A percentile compares a stretch with the other conserved stretches of the same genome.
phyloP scores from a whole-genome alignment of 129 eudicot genomes.

The Solidago caesia region DNA sequence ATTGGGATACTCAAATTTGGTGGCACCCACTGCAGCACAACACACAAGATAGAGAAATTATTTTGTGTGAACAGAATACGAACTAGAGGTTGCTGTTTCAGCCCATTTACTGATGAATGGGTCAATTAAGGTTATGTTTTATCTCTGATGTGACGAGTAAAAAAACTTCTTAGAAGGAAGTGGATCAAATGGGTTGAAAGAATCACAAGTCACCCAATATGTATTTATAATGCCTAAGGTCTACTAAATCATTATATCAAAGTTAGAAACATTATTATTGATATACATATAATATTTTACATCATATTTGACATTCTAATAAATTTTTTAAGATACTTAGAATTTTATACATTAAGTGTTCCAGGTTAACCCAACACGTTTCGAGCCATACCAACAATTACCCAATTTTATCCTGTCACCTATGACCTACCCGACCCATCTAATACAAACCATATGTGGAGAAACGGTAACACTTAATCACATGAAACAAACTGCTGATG shows the following conservation, averaged over 20 bases:
- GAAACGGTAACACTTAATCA: not conserved
- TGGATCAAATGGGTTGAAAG: too few species aligned
- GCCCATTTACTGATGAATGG: slow-evolving; percentile 1
- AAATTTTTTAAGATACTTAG: not conserved
- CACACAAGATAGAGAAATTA: slow-evolving; percentile 1
- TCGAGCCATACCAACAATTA: too few species aligned
- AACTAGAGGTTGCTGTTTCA: not conserved
- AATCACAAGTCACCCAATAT: not conserved
- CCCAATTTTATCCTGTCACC: too few species aligned
- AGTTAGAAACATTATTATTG: not conserved
- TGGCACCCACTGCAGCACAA: slow-evolving; percentile 85
- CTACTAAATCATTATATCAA: not conserved
- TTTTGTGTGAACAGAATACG: not conserved
- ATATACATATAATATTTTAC: not conserved
- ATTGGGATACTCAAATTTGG: slow-evolving; percentile 79
- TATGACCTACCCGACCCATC: too few species aligned
- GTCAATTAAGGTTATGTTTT: slow-evolving; percentile 6
- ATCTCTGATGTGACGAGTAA: slow-evolving; percentile 33
- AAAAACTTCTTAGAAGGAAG: slow-evolving; percentile 44
- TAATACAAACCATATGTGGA: too few species aligned
- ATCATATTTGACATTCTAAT: not conserved
- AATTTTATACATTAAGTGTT: too few species aligned
- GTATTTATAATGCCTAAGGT: not conserved
- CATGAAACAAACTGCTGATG: not conserved
- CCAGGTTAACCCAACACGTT: too few species aligned